Conservation (phyloP, 2,329 filamentous ascomycete species). For the Corynespora cassiicola region DNA sequence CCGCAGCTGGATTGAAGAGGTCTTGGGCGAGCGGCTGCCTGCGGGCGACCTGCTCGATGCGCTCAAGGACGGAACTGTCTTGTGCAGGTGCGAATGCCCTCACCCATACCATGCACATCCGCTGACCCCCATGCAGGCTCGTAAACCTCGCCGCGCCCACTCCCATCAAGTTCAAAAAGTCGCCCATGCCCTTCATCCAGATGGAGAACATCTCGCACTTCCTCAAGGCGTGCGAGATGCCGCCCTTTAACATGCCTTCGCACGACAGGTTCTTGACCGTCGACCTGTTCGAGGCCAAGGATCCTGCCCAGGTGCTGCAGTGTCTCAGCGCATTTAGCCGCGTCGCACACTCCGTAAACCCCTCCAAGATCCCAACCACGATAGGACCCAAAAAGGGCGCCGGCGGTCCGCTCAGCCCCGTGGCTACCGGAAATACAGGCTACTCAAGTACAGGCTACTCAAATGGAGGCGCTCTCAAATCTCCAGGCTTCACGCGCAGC, state of each 20-base stretch:
- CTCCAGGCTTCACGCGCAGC: slow-evolving; percentile 38
- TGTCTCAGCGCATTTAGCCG: slow-evolving; percentile 92
- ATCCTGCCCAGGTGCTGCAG: slow-evolving; percentile 93
- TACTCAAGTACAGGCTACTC: slow-evolving; percentile 24
- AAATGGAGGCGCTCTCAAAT: slow-evolving; percentile 30
- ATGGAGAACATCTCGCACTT: slow-evolving; percentile 99
- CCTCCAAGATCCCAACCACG: slow-evolving; percentile 72
- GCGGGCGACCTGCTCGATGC: slow-evolving; percentile 80
- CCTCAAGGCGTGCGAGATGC: slow-evolving; percentile 82
- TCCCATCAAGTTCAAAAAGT: slow-evolving; percentile 88
- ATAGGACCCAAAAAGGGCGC: slow-evolving; percentile 76
- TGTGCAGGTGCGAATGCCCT: slow-evolving; percentile 77
- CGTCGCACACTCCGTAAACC: slow-evolving; percentile 76
- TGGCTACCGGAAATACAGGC: slow-evolving; percentile 33
- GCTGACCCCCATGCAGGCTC: slow-evolving; percentile 61
- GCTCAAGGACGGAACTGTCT: slow-evolving; percentile 86
- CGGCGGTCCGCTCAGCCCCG: slow-evolving; percentile 46
- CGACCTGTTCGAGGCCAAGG: slow-evolving; percentile 93
- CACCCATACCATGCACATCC: not conserved
- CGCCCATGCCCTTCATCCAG: slow-evolving; percentile 96
- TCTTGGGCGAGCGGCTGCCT: slow-evolving; percentile 75
- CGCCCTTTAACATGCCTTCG: slow-evolving; percentile 84
- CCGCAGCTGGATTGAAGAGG: slow-evolving; percentile 82
- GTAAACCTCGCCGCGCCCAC: slow-evolving; percentile 80
- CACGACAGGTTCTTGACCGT: slow-evolving; percentile 98